Base-by-base conservation (phyloP, 2,329 filamentous ascomycete genomes). In the Hypoxylon sp. region DNA sequence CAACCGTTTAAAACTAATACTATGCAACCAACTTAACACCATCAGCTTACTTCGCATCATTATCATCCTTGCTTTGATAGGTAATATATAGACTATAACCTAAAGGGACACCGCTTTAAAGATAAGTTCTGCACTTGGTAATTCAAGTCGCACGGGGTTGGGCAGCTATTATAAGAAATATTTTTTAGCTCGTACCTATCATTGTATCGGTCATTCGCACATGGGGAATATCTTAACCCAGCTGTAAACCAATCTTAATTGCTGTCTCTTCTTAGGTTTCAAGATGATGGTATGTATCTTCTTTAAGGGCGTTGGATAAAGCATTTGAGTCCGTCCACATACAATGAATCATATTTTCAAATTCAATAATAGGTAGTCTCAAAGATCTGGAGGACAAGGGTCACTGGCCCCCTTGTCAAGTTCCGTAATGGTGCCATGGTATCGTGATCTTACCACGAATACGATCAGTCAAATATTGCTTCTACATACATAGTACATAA, bases 391-490 rank as follows among this genome's bases (percentile, higher is more conserved):
- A 37, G 35, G 14, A 5, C 35, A 37, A 42, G n/a, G 37, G 37
- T 42, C 5, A 42, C n/a, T 17, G n/a, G 14, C 6, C n/a, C 37
- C n/a, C 19, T 22, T 17, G 37, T 19, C 5, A 42, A 42, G 37
- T 42, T 19, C n/a, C 8, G 24, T 39, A 8, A 10, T 54, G 19
- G 31, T 6, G 22, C 50, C 39, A 54, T 54, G 31, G 39, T 14
- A 22, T 31, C 29, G 5, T 55, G 31, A 35, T 24, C 31, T 62
- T 11, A 35, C 19, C 31, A 50, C 33, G 39, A 29, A 54, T 61
- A 61, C 39, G 58, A 53, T n/a, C 5, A 44, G 39, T 9, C 17
- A 44, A 44, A 44, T 44, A 17, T 22, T 44, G 22, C 39, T 44
- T 8, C 19, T 22, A 1, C 19, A 3, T 22, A 22, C 19, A 10